Percentiles rank a stretch among this genome's conserved stretches.
Conservation (phyloP, 2,329 filamentous ascomycete species). For the Fusarium drepaniforme region DNA sequence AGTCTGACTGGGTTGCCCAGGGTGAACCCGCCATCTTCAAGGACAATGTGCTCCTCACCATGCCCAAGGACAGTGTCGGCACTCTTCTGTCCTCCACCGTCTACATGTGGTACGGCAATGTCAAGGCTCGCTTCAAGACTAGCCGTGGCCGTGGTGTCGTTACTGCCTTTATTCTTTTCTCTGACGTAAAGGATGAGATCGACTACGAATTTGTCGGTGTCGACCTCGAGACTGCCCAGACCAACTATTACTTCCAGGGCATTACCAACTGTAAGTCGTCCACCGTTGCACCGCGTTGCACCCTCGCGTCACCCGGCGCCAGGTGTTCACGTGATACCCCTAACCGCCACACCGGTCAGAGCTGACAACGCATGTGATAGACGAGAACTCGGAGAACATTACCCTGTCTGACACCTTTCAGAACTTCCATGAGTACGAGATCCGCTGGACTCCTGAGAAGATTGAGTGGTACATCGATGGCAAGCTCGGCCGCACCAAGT, state of each 20-base stretch:
- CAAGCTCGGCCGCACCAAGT: slow-evolving; percentile 77
- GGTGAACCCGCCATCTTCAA: slow-evolving; percentile 79
- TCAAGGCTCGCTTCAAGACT: slow-evolving; percentile 87
- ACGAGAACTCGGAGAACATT: slow-evolving; percentile 81
- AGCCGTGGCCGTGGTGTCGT: slow-evolving; percentile 89
- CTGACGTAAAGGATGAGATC: slow-evolving; percentile 97
- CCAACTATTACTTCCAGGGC: slow-evolving; percentile 98
- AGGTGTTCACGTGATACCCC: slow-evolving; percentile 22
- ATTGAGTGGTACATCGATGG: slow-evolving; percentile 93
- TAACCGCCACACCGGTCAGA: background rate
- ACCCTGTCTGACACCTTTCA: slow-evolving; percentile 77
- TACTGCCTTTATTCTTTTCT: slow-evolving; percentile 96
- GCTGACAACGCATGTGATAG: slow-evolving; percentile 56
- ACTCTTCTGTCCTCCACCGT: slow-evolving; percentile 86
- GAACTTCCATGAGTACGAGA: slow-evolving; percentile 90
- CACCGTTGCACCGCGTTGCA: background rate
- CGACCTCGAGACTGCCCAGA: slow-evolving; percentile 83
- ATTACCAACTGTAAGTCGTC: slow-evolving; percentile 82
- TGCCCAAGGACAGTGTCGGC: slow-evolving; percentile 87
- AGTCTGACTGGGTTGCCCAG: slow-evolving; percentile 89
- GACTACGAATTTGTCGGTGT: slow-evolving; percentile 95
- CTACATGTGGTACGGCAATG: slow-evolving; percentile 98
- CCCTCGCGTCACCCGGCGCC: slow-evolving; percentile 8
- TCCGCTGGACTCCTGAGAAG: slow-evolving; percentile 90
- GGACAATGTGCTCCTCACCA: slow-evolving; percentile 84